Evolutionary conservation across 2,329 filamentous ascomycete species (phyloP), one percentile per base, ranked within the genome.

Genomic region (Penicillium sp.): DNA sequence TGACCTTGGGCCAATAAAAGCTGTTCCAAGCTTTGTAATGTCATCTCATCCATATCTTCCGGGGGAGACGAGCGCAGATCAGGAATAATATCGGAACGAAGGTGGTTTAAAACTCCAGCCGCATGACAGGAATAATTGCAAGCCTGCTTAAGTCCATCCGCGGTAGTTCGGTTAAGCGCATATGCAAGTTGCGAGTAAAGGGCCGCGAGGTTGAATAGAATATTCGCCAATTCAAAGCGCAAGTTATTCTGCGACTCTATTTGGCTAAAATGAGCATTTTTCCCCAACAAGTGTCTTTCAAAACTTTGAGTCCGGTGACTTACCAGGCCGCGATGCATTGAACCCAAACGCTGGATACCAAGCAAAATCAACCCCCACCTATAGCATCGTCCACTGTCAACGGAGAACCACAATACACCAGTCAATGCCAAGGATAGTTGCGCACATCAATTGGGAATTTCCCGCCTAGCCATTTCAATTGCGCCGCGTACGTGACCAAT

Each of bases 341-440:
- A 95, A 95, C 35, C 90, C 92, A 40, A 96, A 71, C 3, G 90
- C 83, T 9, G 89, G 86, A 68, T 94, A 95, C 92, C 92, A 98
- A 2, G 85, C 84, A 56, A 98, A 98, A 42, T 96, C 88, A 44
- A 88, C 86, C 13, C 92, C 92, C 50, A 95, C 86, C 84, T 89
- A 54, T 47, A 38, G 34, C 20, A 27, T 16, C 34, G 20, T 12
- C 39, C 5, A 35, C 8, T 4, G 29, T 53, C 32, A 41, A 36
- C 36, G 41, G 28, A 39, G 13, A 32, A 15, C 16, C 9, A 29
- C 17, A 26, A 32, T 17, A 13, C 0, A 29, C 32, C 11, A 15
- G 18, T 12, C 30, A 27, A 12, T 1, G 30, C 6, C 12, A 31
- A 16, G 39, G 32, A 39, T 15, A 12, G 20, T 10, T 3, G 31